Evolutionary conservation across 140 eudicot species (phyloP).

Genomic region (Erigeron philadelphicus): DNA sequence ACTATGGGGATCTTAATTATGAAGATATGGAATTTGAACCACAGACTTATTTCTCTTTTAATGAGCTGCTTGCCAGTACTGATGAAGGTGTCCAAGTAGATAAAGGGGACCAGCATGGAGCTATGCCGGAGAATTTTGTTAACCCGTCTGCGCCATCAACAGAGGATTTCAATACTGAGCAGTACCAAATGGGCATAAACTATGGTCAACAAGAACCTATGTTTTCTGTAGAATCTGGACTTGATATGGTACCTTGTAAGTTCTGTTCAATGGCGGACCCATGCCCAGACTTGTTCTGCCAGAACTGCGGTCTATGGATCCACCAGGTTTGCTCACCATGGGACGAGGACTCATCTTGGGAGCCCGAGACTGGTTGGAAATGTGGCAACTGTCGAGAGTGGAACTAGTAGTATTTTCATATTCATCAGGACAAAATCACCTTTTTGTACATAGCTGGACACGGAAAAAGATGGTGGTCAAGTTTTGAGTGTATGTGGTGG

Average conservation of each 20-base stretch:
- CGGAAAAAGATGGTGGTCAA: conserved; percentile 10
- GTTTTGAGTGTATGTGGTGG: background rate
- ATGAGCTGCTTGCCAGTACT: conserved; percentile 55
- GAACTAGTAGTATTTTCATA: conserved; percentile 31
- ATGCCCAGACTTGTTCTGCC: conserved; percentile 62
- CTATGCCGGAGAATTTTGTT: conserved; percentile 26
- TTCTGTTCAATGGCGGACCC: conserved; percentile 58
- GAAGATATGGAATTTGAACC: conserved; percentile 89
- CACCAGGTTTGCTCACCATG: conserved; percentile 88
- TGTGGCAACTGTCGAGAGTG: conserved; percentile 76
- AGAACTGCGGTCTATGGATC: conserved; percentile 54
- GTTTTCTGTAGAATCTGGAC: conserved; percentile 28
- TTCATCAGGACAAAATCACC: conserved; percentile 4
- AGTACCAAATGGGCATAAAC: conserved; percentile 37
- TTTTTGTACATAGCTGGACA: conserved; percentile 23
- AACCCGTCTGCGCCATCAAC: conserved; percentile 23
- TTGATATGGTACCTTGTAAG: conserved; percentile 39
- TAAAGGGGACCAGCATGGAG: conserved; percentile 26
- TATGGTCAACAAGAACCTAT: conserved; percentile 44
- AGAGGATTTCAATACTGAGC: conserved; percentile 33
- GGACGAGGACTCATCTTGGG: conserved; percentile 46
- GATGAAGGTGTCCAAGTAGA: conserved; percentile 45
- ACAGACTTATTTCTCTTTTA: conserved; percentile 72
- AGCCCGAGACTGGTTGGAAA: conserved; percentile 59
- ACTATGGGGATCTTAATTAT: conserved; percentile 40